Evolutionary conservation across 768 basidiomycete genomes (phyloP).

Genomic region (Serendipita sp.): DNA sequence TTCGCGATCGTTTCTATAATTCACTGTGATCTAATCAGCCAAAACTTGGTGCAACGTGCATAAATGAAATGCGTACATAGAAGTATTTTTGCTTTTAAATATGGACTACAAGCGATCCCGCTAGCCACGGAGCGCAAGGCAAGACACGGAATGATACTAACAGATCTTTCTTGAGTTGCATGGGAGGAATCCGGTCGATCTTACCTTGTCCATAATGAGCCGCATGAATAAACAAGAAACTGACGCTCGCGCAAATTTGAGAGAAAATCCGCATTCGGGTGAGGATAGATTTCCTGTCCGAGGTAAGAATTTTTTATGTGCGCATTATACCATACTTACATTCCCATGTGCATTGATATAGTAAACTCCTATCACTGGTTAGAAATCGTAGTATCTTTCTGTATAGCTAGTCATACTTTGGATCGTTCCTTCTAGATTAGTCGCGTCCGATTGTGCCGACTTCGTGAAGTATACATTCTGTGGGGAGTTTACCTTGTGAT

Average conservation of each 20-base stretch:
- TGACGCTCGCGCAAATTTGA: slow-evolving; percentile 41
- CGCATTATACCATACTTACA: not conserved
- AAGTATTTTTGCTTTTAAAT: slow-evolving; percentile 66
- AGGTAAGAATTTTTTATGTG: slow-evolving; percentile 71
- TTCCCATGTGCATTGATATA: slow-evolving; percentile 10
- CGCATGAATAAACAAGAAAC: slow-evolving; percentile 78
- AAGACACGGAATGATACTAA: slow-evolving; percentile 80
- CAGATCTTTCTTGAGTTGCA: not conserved
- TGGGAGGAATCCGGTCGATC: not conserved
- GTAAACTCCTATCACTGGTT: not conserved
- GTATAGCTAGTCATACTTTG: not conserved
- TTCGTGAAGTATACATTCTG: slow-evolving; percentile 31
- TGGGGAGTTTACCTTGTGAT: slow-evolving; percentile 1
- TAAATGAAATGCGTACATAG: slow-evolving; percentile 37
- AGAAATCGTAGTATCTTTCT: not conserved
- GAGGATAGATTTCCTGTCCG: slow-evolving; percentile 80
- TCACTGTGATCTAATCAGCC: slow-evolving; percentile 35
- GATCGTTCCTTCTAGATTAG: slow-evolving; percentile 3
- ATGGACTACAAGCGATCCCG: slow-evolving; percentile 56
- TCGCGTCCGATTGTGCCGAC: not conserved
- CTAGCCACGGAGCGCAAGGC: slow-evolving; percentile 65
- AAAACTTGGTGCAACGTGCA: not conserved
- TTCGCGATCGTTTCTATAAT: slow-evolving; percentile 76
- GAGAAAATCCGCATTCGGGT: slow-evolving; percentile 70
- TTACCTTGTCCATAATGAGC: slow-evolving; percentile 86